Conservation (phyloP, 2,329 filamentous ascomycete genomes). For the Fusarium napiforme region DNA sequence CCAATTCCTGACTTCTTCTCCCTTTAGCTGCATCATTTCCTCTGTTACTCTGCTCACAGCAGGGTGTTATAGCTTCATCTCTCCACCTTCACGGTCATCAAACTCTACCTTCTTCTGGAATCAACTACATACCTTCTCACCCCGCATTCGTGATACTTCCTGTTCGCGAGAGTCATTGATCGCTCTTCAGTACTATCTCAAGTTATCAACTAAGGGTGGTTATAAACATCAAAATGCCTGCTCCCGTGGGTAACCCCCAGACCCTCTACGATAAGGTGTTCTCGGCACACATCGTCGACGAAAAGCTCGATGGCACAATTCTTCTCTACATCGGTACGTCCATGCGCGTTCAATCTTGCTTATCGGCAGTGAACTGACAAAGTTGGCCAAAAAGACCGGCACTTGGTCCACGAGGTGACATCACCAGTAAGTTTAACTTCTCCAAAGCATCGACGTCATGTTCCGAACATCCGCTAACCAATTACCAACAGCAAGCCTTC, state of each 20-base stretch:
- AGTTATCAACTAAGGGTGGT: background rate
- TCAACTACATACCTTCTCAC: conserved; percentile 1
- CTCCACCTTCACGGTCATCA: background rate
- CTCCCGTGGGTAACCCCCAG: conserved; percentile 75
- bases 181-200: background rate
- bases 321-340: conserved; percentile 89
- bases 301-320: conserved; percentile 92
- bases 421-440: conserved; percentile 75
- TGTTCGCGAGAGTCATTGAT: background rate
- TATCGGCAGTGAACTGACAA: conserved; percentile 19
- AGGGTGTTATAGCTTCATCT: conserved; percentile 8
- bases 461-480: conserved; percentile 28
- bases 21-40: background rate
- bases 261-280: conserved; percentile 99
- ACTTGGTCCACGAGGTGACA: conserved; percentile 98
- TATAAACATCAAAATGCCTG: conserved; percentile 73
- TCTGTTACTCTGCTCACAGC: background rate
- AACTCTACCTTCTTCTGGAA: background rate
- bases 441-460: conserved; percentile 2
- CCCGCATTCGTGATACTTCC: background rate
- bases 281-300: conserved; percentile 91
- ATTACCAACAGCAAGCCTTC: conserved; percentile 81
- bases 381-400: conserved; percentile 71
- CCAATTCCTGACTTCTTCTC: conserved; percentile 6
- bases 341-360: background rate